Evolutionary conservation across 2,329 filamentous ascomycete species (phyloP).

Genomic region (Uncinocarpus reesii): DNA sequence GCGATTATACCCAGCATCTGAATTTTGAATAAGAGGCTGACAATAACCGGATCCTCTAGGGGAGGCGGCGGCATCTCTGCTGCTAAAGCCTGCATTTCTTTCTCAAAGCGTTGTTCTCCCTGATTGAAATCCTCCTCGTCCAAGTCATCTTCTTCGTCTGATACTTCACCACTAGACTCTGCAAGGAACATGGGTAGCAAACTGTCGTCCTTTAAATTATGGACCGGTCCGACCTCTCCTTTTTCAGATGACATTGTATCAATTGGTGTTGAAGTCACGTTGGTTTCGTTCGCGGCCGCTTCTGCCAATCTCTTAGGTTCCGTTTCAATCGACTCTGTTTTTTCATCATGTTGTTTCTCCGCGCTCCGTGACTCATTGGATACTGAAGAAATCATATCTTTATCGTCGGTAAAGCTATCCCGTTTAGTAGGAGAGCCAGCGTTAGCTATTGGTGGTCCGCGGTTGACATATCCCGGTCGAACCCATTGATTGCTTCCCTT

Average conservation of each 20-base stretch:
- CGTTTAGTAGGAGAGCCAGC: conserved; percentile 22
- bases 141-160: conserved; percentile 38
- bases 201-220: neutral
- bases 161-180: conserved; percentile 34
- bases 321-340: neutral
- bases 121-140: conserved; percentile 41
- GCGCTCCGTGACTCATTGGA: neutral
- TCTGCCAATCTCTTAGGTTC: neutral
- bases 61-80: conserved; percentile 35
- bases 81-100: conserved; percentile 35
- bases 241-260: neutral
- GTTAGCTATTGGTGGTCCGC: conserved; percentile 13
- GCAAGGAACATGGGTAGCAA: conserved; percentile 24
- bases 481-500: conserved; percentile 34
- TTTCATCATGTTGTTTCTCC: conserved; percentile 2
- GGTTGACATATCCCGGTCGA: conserved; percentile 26
- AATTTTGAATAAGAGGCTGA: conserved; percentile 34
- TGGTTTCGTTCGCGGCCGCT: neutral
- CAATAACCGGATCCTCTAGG: conserved; percentile 34
- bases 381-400: conserved; percentile 14
- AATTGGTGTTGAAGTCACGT: neutral
- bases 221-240: neutral
- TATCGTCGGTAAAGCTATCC: conserved; percentile 25
- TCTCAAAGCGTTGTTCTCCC: conserved; percentile 37
- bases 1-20: conserved; percentile 37